Conservation (phyloP, 768 basidiomycete genomes). For the Pleurotus platypus region DNA sequence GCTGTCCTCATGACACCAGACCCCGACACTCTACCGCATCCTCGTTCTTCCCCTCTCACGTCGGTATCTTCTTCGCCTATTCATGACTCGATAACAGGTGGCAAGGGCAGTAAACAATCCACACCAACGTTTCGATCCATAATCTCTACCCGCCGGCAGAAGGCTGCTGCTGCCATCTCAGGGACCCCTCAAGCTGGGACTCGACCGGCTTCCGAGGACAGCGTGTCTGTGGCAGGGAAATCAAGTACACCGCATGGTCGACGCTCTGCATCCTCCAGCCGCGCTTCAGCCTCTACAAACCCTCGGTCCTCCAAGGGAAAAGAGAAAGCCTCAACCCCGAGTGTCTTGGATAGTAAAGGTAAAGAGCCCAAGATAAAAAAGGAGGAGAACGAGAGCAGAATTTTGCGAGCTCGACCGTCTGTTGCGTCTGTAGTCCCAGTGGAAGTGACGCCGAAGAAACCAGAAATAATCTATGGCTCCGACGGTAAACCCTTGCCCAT, state of each 20-base stretch:
- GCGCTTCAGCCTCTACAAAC: conserved; percentile 7
- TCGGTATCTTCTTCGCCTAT: conserved; percentile 31
- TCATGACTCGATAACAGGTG: conserved; percentile 18
- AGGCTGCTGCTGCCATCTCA: conserved; percentile 21
- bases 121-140: conserved; percentile 48
- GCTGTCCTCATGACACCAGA: conserved; percentile 26
- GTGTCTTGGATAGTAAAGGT: conserved; percentile 27
- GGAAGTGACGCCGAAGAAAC: conserved; percentile 30
- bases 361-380: conserved; percentile 23
- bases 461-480: conserved; percentile 44
- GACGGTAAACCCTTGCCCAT: conserved; percentile 68
- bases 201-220: conserved; percentile 44
- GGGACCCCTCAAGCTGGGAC: conserved; percentile 35
- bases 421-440: conserved; percentile 32
- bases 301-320: conserved; percentile 6
- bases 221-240: conserved; percentile 28
- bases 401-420: conserved; percentile 45
- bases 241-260: conserved; percentile 22
- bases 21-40: conserved; percentile 26
- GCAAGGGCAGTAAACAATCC: conserved; percentile 23
- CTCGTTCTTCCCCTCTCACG: conserved; percentile 38
- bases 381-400: conserved; percentile 50
- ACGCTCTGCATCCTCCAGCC: conserved; percentile 17
- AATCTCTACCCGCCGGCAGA: conserved; percentile 59
- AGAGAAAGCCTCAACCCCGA: conserved; percentile 8